phyloP scores from a whole-genome alignment of 164 flowering plant genomes.

The Cinnamomum chago region DNA sequence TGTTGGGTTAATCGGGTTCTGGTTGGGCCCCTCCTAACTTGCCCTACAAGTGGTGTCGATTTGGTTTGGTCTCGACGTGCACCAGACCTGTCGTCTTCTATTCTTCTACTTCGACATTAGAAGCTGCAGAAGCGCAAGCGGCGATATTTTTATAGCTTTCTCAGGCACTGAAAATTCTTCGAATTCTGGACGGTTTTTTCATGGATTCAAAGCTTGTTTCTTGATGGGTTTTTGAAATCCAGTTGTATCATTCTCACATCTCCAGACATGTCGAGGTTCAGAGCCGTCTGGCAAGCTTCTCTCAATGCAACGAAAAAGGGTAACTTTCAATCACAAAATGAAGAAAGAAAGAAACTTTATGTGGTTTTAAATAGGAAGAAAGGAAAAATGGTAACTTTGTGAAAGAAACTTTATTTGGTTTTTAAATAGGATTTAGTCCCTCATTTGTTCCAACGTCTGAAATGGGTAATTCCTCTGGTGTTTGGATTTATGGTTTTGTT shows the following conservation, averaged over 20 bases:
- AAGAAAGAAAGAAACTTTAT: neutral
- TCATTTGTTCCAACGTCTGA: neutral
- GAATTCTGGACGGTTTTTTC: neutral
- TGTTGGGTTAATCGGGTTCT: too few relatives aligned
- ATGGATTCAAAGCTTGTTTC: neutral
- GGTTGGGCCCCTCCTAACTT: too few relatives aligned
- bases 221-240: neutral
- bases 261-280: constrained; percentile 65
- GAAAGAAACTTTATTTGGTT: neutral
- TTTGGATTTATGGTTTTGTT: neutral
- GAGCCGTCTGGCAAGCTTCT: constrained; percentile 71
- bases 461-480: neutral
- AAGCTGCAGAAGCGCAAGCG: too few relatives aligned
- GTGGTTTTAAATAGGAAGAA: neutral
- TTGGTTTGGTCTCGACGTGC: too few relatives aligned
- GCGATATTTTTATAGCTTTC: too few relatives aligned
- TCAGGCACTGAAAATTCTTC: neutral
- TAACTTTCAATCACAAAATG: constrained; percentile 9
- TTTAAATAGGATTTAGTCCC: neutral
- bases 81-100: too few relatives aligned
- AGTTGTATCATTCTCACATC: neutral
- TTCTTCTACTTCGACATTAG: too few relatives aligned
- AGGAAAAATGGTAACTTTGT: constrained; percentile 38
- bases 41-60: too few relatives aligned
- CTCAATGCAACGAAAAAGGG: constrained; percentile 86